Evolutionary conservation across 257 asterid species (phyloP).

Genomic region (Solanum chiquidenum): DNA sequence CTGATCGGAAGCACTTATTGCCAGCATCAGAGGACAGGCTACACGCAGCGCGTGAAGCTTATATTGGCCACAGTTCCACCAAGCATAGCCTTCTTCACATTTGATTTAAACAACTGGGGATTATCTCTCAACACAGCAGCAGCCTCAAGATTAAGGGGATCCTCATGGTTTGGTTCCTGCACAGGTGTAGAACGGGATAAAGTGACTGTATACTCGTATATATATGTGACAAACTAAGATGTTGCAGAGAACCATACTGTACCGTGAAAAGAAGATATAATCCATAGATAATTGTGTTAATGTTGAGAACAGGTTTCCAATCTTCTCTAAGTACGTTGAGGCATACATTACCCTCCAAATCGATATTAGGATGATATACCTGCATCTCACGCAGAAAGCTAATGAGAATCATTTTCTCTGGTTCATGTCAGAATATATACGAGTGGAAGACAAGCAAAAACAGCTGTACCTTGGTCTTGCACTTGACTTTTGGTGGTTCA

Average conservation of each 20-base stretch:
- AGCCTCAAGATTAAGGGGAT: constrained; percentile 32
- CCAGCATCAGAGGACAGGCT: neutral
- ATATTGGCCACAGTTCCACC: constrained; percentile 35
- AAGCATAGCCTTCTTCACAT: constrained; percentile 39
- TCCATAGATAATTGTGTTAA: constrained; percentile 32
- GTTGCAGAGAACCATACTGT: neutral
- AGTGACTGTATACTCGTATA: neutral
- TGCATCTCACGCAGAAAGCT: constrained; percentile 6
- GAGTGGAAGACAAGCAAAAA: neutral
- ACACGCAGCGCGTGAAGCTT: constrained; percentile 21
- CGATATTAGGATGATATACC: constrained; percentile 94
- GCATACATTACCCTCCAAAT: constrained; percentile 89
- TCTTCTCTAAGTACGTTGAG: constrained; percentile 42
- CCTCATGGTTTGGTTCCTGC: constrained; percentile 34
- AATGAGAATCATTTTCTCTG: neutral
- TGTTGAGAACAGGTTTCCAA: constrained; percentile 39
- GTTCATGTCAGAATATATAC: neutral
- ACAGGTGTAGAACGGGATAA: neutral
- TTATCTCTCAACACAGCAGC: constrained; percentile 29
- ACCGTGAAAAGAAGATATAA: constrained; percentile 69
- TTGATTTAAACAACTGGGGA: constrained; percentile 25
- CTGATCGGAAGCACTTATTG: neutral
- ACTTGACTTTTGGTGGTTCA: constrained; percentile 31
- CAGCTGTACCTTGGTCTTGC: constrained; percentile 25
- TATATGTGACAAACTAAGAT: neutral